Percentiles rank a stretch among this genome's conserved stretches.
Conservation (phyloP, 225 moss, liverwort and hornwort genomes). For the Ulota crispa region DNA sequence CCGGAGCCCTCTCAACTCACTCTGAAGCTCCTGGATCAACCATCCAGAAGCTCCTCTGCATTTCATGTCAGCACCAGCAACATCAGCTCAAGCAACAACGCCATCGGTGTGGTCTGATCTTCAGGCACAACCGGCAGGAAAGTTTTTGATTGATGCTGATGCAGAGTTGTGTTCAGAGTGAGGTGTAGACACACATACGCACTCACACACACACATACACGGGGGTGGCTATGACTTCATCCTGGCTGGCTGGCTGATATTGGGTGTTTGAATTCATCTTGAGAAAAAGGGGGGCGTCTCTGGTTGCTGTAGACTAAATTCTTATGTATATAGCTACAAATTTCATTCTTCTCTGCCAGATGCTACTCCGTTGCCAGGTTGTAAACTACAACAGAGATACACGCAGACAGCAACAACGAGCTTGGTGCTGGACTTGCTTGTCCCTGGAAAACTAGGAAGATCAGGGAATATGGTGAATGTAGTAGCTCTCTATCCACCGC, state of each 20-base stretch:
- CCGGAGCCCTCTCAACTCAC: conserved; percentile 91
- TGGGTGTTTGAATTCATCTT: conserved; percentile 41
- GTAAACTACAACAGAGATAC: conserved; percentile 64
- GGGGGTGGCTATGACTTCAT: conserved; percentile 41
- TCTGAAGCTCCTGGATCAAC: conserved; percentile 78
- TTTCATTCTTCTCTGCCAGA: conserved; percentile 80
- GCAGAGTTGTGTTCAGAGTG: conserved; percentile 46
- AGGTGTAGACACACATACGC: conserved; percentile 38
- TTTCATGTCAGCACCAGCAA: conserved; percentile 82
- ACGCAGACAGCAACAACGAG: conserved; percentile 42
- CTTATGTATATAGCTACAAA: conserved; percentile 98
- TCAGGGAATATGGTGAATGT: conserved; percentile 39
- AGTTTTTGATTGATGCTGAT: conserved; percentile 55
- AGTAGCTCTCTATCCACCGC: conserved; percentile 52
- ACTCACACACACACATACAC: no score
- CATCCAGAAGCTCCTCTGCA: conserved; percentile 82
- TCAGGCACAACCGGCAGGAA: conserved; percentile 22
- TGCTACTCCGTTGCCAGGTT: conserved; percentile 73
- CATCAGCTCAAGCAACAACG: conserved; percentile 75
- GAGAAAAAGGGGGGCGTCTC: conserved; percentile 45
- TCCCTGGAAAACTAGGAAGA: conserved; percentile 9
- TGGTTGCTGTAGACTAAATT: conserved; percentile 96
- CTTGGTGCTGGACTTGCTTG: conserved; percentile 52
- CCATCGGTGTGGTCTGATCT: conserved; percentile 91
- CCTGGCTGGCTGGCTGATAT: conserved; percentile 48